Percentiles rank a stretch among this genome's conserved stretches.
These are phyloP conservation scores for Syncephalastrum sp. DNA, from an alignment of 371 early-diverging fungal genomes.

Conservation along the genomic window DNA sequence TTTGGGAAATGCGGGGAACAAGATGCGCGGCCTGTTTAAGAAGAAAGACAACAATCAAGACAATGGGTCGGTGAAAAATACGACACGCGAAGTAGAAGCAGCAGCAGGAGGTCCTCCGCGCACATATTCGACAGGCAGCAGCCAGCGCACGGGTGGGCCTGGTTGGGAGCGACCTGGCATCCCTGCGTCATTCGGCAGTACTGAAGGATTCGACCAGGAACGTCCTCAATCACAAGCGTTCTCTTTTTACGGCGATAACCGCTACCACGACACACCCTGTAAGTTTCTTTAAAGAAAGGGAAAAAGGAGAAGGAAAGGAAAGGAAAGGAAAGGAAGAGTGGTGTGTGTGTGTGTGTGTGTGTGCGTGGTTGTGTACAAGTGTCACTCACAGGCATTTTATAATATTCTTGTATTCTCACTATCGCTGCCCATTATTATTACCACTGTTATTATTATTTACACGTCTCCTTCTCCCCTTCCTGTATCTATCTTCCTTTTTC, in stretches of 20 bases:
- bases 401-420: neutral
- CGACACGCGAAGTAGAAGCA: slow-evolving; percentile 3
- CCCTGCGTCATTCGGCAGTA: neutral
- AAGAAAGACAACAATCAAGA: slow-evolving; percentile 11
- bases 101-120: slow-evolving; percentile 8
- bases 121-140: slow-evolving; percentile 9
- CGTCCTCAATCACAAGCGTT: slow-evolving; percentile 13
- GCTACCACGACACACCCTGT: neutral
- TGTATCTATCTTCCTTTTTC: slow-evolving; percentile 2
- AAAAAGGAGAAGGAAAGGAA: slow-evolving; percentile 6
- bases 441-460: neutral
- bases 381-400: slow-evolving; percentile 1
- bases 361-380: neutral
- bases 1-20: slow-evolving; percentile 16
- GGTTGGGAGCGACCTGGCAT: slow-evolving; percentile 9
- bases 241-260: slow-evolving; percentile 9
- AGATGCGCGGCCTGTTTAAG: slow-evolving; percentile 22
- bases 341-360: neutral
- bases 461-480: neutral
- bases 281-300: neutral
- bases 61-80: neutral
- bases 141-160: slow-evolving; percentile 5
- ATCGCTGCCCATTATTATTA: neutral
- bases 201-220: slow-evolving; percentile 4
- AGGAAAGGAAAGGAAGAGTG: neutral